Base-by-base conservation (phyloP, 202 grass and related monocot species). In the Bolboschoenoplectus hybrid region DNA sequence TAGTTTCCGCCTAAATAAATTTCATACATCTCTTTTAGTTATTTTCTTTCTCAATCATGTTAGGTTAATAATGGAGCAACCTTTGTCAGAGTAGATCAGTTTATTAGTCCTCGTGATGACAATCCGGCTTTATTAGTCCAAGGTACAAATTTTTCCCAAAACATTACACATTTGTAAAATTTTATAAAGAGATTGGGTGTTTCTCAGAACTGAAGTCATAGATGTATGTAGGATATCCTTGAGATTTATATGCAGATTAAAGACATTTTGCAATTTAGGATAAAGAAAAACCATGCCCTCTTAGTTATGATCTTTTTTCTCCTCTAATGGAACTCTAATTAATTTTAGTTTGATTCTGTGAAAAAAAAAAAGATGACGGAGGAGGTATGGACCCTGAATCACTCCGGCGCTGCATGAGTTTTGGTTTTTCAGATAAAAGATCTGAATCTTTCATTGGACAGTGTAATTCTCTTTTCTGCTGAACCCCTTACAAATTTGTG, bases 341-440 rank as follows among this genome's bases (percentile, higher is more conserved):
- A 70, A 34, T 35, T 55, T 46, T 74, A 65, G 34, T 67, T 68
- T 73, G 35, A 77, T 73, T 50, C 7, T 86, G 8, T 83, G 53
- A 56, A 74, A 34, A 34, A 75, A 58, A 84, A 88, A 76, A 85
- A 99, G 93, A 99, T 86, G 81, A 99, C 85, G 97, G 93, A 93
- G 97, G 97, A 46, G 97, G 97, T 74, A 99, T 99, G 97, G 90
- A 94, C 79, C 89, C 92, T 60, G 93, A 94, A 86, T 88, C 85
- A 0, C 74, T 99, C 53, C 90, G 93, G 66, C 58, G 89, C 56
- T 99, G 97, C 85, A 91, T 99, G 90, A 97, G 97, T 87, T 99
- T 99, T 87, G 97, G 93, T 64, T 99, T 97, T 92, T 99, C 97
- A 6, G 93, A 99, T 85, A 99, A 99, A 85, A 91, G 91, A 41